Conservation (phyloP, 371 early-diverging fungal species). For the Mortierella sp. region DNA sequence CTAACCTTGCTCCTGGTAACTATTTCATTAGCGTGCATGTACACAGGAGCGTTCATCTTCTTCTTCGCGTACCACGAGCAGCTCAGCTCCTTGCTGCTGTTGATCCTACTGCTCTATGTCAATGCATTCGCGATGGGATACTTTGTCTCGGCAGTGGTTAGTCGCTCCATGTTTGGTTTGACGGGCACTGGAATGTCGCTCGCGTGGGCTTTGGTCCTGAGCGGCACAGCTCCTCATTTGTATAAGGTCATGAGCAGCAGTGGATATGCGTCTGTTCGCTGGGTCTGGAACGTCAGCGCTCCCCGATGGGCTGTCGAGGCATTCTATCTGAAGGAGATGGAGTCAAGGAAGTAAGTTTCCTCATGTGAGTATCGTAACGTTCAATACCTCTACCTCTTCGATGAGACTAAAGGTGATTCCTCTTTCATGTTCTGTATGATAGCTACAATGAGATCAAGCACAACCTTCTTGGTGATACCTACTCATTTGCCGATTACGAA, state of each 20-base stretch:
- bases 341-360: conserved; percentile 29
- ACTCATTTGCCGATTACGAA: conserved; percentile 37
- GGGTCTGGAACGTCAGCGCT: conserved; percentile 42
- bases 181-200: conserved; percentile 58
- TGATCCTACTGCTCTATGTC: conserved; percentile 36
- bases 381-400: no score
- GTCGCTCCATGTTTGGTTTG: conserved; percentile 51
- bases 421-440: conserved; percentile 1
- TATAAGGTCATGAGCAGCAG: conserved; percentile 32
- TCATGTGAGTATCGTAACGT: no score
- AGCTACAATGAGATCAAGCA: conserved; percentile 49
- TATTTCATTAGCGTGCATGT: conserved; percentile 49
- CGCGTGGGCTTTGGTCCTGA: conserved; percentile 56
- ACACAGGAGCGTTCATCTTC: conserved; percentile 57
- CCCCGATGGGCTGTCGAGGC: conserved; percentile 53
- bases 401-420: no score
- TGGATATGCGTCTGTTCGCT: conserved; percentile 31
- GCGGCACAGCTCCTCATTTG: conserved; percentile 37
- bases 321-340: conserved; percentile 50
- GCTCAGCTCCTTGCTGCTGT: conserved; percentile 18
- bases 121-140: conserved; percentile 56
- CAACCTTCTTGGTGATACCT: conserved; percentile 31
- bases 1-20: not conserved
- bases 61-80: conserved; percentile 57
- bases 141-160: conserved; percentile 55